Percentiles rank a stretch among this genome's conserved stretches.
Conservation (phyloP, 2,329 filamentous ascomycete genomes). For the Diplodia corticola region DNA sequence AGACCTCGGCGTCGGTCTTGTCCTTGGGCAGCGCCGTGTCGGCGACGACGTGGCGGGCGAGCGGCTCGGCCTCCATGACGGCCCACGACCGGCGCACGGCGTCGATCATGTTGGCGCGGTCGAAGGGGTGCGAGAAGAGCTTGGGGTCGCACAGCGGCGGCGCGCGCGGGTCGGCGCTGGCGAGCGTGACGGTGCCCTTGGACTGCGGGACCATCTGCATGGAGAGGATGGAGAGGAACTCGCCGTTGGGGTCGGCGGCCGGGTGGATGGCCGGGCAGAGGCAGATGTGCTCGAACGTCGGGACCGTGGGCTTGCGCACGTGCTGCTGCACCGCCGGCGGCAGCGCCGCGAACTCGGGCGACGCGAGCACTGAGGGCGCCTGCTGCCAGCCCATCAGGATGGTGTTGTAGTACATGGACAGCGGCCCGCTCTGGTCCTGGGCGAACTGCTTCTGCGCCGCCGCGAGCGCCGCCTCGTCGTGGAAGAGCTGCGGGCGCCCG, state of each 20-base stretch:
- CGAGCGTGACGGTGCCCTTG: slow-evolving; percentile 53
- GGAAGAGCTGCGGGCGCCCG: slow-evolving; percentile 14
- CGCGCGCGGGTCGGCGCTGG: slow-evolving; percentile 53
- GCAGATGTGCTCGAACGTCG: slow-evolving; percentile 57
- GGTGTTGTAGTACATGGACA: slow-evolving; percentile 19
- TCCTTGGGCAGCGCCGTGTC: slow-evolving; percentile 30
- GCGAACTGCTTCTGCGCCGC: slow-evolving; percentile 14
- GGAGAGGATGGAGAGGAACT: slow-evolving; percentile 32
- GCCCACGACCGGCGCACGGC: slow-evolving; percentile 45
- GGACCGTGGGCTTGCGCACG: slow-evolving; percentile 53
- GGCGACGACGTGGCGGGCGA: slow-evolving; percentile 46
- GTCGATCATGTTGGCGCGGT: slow-evolving; percentile 53
- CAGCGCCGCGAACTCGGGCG: slow-evolving; percentile 54
- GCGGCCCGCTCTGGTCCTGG: neutral
- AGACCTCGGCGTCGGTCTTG: slow-evolving; percentile 55
- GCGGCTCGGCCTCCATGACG: slow-evolving; percentile 43
- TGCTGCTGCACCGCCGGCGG: slow-evolving; percentile 46
- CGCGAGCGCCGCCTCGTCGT: slow-evolving; percentile 3
- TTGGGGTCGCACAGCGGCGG: slow-evolving; percentile 57
- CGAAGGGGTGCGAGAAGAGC: slow-evolving; percentile 56
- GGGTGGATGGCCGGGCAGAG: slow-evolving; percentile 18
- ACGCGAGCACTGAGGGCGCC: slow-evolving; percentile 31
- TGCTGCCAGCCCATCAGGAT: slow-evolving; percentile 43
- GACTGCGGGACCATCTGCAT: slow-evolving; percentile 56
- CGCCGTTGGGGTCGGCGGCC: slow-evolving; percentile 31